A percentile compares a stretch with the other conserved stretches of the same genome.
Conservation (phyloP, 2,329 filamentous ascomycete species). For the Diaporthe sp. region DNA sequence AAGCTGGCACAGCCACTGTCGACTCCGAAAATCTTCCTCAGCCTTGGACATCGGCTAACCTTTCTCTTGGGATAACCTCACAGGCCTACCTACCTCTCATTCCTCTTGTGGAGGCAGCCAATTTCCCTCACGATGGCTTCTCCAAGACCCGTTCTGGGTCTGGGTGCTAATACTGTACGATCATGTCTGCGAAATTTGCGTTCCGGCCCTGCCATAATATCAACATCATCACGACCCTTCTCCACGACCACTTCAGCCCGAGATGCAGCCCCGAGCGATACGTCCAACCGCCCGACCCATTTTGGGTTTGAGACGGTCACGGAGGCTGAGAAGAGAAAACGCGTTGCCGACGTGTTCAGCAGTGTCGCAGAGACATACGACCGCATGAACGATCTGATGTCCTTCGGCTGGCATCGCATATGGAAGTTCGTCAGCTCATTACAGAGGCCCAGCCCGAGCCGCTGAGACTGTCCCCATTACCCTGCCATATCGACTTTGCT, state of each 20-base stretch:
- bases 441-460: neutral
- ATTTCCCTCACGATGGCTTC: conserved; percentile 29
- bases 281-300: conserved; percentile 77
- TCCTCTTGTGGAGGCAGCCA: neutral
- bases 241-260: conserved; percentile 30
- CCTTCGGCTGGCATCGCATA: conserved; percentile 92
- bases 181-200: conserved; percentile 31
- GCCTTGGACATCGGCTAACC: conserved; percentile 29
- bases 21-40: conserved; percentile 35
- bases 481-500: neutral
- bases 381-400: conserved; percentile 99
- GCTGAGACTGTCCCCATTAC: neutral
- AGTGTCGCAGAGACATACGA: conserved; percentile 96
- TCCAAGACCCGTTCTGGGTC: conserved; percentile 29
- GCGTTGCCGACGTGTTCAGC: conserved; percentile 91
- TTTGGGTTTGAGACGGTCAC: conserved; percentile 92
- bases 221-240: conserved; percentile 30
- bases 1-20: conserved; percentile 26
- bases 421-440: conserved; percentile 76
- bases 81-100: neutral
- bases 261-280: conserved; percentile 33
- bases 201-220: conserved; percentile 32
- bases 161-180: conserved; percentile 27
- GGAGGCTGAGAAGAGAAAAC: conserved; percentile 79
- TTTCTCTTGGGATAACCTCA: neutral